Evolutionary conservation across 345 rosid genomes (phyloP).

Genomic region (Triadica sebifera): DNA sequence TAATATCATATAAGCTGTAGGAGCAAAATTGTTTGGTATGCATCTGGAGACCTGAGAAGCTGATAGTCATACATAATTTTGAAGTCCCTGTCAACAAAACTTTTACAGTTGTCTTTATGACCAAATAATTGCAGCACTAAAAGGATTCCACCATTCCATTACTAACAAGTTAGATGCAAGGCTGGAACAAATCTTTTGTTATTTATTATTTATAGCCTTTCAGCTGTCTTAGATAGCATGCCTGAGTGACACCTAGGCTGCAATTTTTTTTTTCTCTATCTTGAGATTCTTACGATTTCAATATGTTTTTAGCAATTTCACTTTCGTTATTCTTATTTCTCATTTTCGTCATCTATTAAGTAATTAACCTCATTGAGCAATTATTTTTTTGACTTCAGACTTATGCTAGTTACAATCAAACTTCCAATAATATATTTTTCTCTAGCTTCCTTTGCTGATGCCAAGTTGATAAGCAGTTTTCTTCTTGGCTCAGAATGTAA

Average conservation of each 20-base stretch:
- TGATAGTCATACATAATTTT: not conserved
- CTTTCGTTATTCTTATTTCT: not conserved
- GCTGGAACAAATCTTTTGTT: too few relatives aligned
- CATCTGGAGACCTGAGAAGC: not conserved
- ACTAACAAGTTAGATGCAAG: too few relatives aligned
- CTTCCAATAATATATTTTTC: not conserved
- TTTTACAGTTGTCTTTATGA: not conserved
- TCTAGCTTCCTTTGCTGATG: not conserved
- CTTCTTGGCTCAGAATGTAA: conserved; percentile 2
- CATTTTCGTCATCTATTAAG: not conserved
- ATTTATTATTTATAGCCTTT: too few relatives aligned
- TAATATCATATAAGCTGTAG: not conserved
- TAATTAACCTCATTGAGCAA: not conserved
- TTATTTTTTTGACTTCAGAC: not conserved
- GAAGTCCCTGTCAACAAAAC: not conserved
- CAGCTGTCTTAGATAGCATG: too few relatives aligned
- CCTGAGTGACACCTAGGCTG: not conserved
- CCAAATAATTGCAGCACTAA: not conserved
- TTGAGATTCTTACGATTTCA: not conserved
- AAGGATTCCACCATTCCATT: not conserved
- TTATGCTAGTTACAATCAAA: not conserved
- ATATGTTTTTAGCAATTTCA: not conserved
- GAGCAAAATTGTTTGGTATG: not conserved
- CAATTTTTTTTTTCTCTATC: not conserved
- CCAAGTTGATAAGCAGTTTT: not conserved